Base-by-base conservation (phyloP, 2,329 filamentous ascomycete species). In the Westerdykella ornata region DNA sequence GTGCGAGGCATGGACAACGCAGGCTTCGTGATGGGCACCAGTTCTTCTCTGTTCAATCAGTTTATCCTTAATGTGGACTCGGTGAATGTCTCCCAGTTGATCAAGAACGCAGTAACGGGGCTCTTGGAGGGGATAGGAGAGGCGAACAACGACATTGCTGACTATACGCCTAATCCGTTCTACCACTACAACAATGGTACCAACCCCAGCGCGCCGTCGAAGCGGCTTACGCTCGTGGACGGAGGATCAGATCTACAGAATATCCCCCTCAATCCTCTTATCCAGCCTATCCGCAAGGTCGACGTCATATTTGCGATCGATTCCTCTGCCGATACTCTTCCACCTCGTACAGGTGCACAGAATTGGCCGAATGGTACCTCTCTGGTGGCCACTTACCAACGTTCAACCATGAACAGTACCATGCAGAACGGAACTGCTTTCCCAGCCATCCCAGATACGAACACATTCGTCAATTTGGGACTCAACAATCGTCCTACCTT, bases 21-120 rank as follows among this genome's bases (percentile, higher is more conserved):
- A 17, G 86, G 86, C 5, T 95, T 78, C 58, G 72, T 94, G 18
- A 88, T 94, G 79, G 88, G 88, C 38, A 94, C 88, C 0, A 88
- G 83, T 16, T 87, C 82, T 1, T 84, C 85, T 0, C 73, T 95
- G 2, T 95, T 95, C 74, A 95, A 94, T 68, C 72, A 81, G 54
- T 77, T 85, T 54, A 67, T 94, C 14, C 71, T 88, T 3, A 67
- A 78, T 9, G 70, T 90, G 41, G 76, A 86, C 8, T 63, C 66
- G 16, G 65, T 68, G 18, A 60, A 74, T 26, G 56, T 79, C 6
- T 73, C 72, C 2, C 59, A 57, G 4, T 63, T 75, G 22, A 65
- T 87, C 29, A 70, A 74, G 38, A 54, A 69, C 4, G 72, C 75
- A 15, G 53, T 85, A 12, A 59, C 63, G 3, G 51, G 65, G 15